Percentiles rank a stretch among this genome's conserved stretches.
Evolutionary conservation across 768 basidiomycete genomes (phyloP).

Genomic region (Glaciozyma antarctica): DNA sequence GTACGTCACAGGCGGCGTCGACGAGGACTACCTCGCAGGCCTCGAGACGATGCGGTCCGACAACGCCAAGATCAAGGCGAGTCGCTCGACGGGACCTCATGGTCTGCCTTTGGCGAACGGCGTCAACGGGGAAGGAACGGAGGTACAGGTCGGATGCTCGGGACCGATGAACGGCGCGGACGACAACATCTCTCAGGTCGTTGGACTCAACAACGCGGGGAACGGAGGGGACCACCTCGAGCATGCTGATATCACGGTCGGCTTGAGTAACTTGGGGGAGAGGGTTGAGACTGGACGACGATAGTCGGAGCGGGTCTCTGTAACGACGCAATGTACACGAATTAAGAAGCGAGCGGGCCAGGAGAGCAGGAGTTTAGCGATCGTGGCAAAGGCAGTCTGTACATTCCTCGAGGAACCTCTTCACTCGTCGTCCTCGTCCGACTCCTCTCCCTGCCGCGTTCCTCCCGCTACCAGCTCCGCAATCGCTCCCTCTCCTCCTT

Average conservation of each 20-base stretch:
- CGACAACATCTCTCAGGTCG: neutral
- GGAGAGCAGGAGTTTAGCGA: too few species aligned
- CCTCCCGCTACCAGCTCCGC: conserved; percentile 18
- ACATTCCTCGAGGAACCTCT: neutral
- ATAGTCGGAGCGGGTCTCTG: too few species aligned
- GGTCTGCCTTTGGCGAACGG: neutral
- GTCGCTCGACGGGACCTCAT: neutral
- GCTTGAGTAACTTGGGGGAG: conserved; percentile 5
- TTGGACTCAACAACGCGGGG: neutral
- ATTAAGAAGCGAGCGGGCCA: too few species aligned
- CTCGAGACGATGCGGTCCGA: conserved; percentile 74
- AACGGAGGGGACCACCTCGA: neutral
- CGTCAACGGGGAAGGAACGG: neutral
- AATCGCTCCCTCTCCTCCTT: conserved; percentile 12
- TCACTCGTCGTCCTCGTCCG: neutral
- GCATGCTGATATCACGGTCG: conserved; percentile 1
- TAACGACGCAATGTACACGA: too few species aligned
- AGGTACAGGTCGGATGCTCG: neutral
- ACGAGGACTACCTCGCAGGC: conserved; percentile 64
- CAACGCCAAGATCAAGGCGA: conserved; percentile 55
- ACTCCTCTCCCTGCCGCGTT: neutral
- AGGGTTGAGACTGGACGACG: neutral
- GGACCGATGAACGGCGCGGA: conserved; percentile 2
- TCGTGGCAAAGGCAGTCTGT: too few species aligned
- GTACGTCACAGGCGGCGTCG: conserved; percentile 89